Evolutionary conservation across 768 basidiomycete species (phyloP).

Genomic region (Mrakia frigida): DNA sequence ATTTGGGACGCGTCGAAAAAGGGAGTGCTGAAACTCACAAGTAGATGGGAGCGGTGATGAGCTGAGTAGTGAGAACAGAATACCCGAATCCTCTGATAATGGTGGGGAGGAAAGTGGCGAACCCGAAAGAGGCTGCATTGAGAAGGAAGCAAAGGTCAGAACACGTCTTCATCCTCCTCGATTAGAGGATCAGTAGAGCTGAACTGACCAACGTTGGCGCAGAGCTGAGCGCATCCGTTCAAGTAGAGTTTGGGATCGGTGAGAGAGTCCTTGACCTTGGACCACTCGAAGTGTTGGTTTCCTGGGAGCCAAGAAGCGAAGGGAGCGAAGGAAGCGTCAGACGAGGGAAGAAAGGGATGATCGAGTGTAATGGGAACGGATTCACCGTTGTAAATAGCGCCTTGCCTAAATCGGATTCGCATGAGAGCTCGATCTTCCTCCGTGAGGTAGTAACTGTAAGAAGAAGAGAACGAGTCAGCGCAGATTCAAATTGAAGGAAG

Average conservation of each 20-base stretch:
- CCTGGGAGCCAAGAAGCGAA: neutral
- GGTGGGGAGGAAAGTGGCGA: conserved; percentile 36
- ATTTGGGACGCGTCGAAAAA: neutral
- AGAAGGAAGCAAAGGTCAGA: neutral
- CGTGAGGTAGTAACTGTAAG: conserved; percentile 36
- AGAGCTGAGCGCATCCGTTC: conserved; percentile 35
- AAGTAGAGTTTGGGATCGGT: conserved; percentile 34
- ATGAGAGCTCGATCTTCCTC: conserved; percentile 32
- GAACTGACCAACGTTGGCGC: conserved; percentile 30
- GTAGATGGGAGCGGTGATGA: too few species aligned
- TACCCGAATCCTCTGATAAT: conserved; percentile 31
- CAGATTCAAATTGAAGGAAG: too few species aligned
- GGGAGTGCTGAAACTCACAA: neutral
- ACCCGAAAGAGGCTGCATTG: conserved; percentile 31
- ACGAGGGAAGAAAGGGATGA: too few species aligned
- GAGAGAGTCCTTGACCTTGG: conserved; percentile 31
- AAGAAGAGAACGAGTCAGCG: too few species aligned
- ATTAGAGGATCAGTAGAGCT: too few species aligned
- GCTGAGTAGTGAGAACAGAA: too few species aligned
- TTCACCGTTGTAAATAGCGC: conserved; percentile 34
- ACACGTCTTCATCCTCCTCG: neutral
- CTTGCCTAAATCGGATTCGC: conserved; percentile 33
- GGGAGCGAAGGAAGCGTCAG: too few species aligned
- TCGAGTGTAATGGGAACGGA: too few species aligned
- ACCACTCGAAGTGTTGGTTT: conserved; percentile 36